Evolutionary conservation across 768 basidiomycete species (phyloP), one percentile per base, ranked within the genome.

Genomic region (Neoboletus magnificus): DNA sequence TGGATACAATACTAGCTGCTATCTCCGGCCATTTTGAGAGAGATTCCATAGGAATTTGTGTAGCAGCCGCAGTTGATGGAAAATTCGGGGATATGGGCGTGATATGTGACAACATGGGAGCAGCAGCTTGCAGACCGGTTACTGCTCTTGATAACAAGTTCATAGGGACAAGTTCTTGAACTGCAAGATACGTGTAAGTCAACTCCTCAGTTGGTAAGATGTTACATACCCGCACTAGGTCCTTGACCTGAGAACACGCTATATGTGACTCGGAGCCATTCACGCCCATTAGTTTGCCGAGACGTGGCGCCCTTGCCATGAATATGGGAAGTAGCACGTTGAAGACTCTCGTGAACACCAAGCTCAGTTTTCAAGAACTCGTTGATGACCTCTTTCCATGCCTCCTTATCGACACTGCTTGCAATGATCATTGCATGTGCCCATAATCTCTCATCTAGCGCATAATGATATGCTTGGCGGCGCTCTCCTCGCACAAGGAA

Each of bases 371-470:
- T 82, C 35, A 95, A 69, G 64, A 98, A 99, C 56, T 95, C 91
- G 42, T 80, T 82, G 0, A 92, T 89, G 13, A 88, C 89, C 57
- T 93, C 92, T 64, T 90, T 91, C 93, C 93, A 98, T 2, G 91
- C 79, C 29, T 97, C 94, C 62, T 90, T 91, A 70, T 96, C 96
- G 49, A 97, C 82, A 52, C 90, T 88, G 64, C 91, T 95, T 11
- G 96, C 85, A 59, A 99, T 93, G 52, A 98, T 72, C 82, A 98
- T 84, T 2, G 97, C 96, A 71, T 99, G 97, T 1, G 92, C 86
- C 95, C 96, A 99, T 40, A 98, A 71, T 64, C 83, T 88, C 71
- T 93, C 83, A 55, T 95, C 90, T 41, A 92, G 77, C 3, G 97
- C 96, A 68, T 85, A 94, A 55, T 85, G 84, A 67, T 90, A 93